Percentiles rank a stretch among this genome's conserved stretches.
Conservation (phyloP, 176 grass and related monocot genomes). For the Secale cereale region DNA sequence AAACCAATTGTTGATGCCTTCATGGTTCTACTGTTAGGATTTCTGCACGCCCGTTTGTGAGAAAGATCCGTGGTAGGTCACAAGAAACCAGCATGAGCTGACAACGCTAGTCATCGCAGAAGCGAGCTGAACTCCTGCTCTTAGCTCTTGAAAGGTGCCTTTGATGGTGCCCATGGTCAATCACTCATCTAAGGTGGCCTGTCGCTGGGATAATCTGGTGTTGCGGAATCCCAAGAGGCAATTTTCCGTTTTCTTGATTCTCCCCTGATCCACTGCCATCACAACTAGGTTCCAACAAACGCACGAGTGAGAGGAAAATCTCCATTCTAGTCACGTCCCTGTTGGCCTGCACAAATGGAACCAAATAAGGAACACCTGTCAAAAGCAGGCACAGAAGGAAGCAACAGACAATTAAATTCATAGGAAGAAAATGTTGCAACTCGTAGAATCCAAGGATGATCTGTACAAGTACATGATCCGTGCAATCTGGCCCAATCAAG, state of each 20-base stretch:
- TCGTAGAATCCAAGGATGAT: neutral
- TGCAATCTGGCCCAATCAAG: constrained; percentile 6
- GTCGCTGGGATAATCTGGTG: constrained; percentile 67
- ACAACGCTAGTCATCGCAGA: constrained; percentile 84
- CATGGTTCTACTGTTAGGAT: constrained; percentile 43
- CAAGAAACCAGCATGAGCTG: constrained; percentile 33
- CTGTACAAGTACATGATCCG: neutral
- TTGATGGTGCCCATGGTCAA: neutral
- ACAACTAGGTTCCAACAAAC: constrained; percentile 51
- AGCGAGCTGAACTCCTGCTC: constrained; percentile 48
- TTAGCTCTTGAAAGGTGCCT: constrained; percentile 59
- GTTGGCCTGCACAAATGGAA: constrained; percentile 49
- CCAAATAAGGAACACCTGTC: neutral
- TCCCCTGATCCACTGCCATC: constrained; percentile 31
- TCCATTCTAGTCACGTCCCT: constrained; percentile 78
- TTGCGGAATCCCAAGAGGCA: constrained; percentile 27
- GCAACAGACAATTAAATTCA: neutral
- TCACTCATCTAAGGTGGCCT: constrained; percentile 48
- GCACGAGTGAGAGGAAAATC: constrained; percentile 75
- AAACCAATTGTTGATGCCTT: constrained; percentile 26
- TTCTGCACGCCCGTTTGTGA: constrained; percentile 19
- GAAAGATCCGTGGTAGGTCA: constrained; percentile 25
- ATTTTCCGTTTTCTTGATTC: constrained; percentile 41
- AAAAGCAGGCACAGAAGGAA: neutral
- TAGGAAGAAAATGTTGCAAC: neutral